Evolutionary conservation across 169 alveolate genomes (phyloP).

Genomic region (Eimeria zaria): DNA sequence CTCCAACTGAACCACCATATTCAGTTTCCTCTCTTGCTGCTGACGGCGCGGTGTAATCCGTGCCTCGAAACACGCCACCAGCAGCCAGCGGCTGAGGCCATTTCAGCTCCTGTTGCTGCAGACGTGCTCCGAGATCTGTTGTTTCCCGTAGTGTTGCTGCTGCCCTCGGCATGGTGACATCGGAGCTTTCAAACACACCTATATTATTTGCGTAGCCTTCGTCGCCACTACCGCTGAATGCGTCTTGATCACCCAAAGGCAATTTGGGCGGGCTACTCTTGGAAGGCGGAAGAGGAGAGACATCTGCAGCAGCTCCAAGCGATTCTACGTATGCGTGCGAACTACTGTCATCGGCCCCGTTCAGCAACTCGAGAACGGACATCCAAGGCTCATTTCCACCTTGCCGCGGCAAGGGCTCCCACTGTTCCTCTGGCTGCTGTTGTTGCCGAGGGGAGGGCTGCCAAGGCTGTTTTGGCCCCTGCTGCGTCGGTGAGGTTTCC

Average conservation of each 20-base stretch:
- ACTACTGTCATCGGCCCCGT: not conserved
- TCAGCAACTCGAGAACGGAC: not conserved
- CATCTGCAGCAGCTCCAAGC: not conserved
- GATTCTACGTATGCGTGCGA: not conserved
- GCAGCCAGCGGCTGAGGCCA: not conserved
- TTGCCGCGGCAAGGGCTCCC: not conserved
- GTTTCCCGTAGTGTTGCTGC: not conserved
- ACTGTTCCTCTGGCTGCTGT: not conserved
- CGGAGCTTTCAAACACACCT: not conserved
- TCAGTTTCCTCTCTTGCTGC: not conserved
- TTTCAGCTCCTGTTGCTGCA: not conserved
- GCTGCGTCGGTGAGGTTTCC: not conserved
- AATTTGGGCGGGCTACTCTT: not conserved
- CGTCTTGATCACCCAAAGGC: not conserved
- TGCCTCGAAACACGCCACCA: not conserved
- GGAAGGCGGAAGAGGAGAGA: not conserved
- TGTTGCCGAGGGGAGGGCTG: not conserved
- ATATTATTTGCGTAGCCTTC: not conserved
- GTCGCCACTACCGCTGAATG: too few species aligned
- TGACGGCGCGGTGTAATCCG: not conserved
- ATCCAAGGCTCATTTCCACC: not conserved
- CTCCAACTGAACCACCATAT: too few species aligned
- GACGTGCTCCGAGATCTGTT: not conserved
- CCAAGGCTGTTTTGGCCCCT: not conserved
- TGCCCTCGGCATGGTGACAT: not conserved